Percentiles rank a stretch among this genome's conserved stretches.
phyloP scores from a whole-genome alignment of 345 rosid genomes.

The Aquilaria sinensis region DNA sequence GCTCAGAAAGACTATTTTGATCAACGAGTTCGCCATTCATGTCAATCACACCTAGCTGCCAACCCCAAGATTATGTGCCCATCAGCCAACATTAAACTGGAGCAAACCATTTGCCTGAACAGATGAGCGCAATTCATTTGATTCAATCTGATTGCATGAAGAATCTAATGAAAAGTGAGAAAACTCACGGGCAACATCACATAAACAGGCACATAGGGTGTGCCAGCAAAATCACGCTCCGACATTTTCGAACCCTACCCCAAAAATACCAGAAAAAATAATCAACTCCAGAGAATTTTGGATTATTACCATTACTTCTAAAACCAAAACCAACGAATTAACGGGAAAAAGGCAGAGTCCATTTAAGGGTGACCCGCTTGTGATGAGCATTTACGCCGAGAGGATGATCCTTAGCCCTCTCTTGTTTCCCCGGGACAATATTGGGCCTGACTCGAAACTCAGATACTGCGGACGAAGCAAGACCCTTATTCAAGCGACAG shows the following conservation, averaged over 20 bases:
- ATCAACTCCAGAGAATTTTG: not conserved
- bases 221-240: conserved; percentile 83
- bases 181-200: conserved; percentile 88
- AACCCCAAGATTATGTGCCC: conserved; percentile 11
- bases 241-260: conserved; percentile 19
- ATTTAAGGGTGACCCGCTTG: conserved; percentile 22
- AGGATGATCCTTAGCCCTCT: conserved; percentile 19
- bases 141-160: not conserved
- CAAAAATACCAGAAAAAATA: conserved; percentile 20
- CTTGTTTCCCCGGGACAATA: conserved; percentile 17
- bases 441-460: conserved; percentile 11
- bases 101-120: not conserved
- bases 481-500: conserved; percentile 18
- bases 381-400: conserved; percentile 17
- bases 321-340: not conserved
- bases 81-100: not conserved
- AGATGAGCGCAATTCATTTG: no score
- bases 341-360: not conserved
- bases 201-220: conserved; percentile 75
- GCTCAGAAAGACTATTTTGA: conserved; percentile 53
- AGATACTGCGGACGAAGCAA: conserved; percentile 11
- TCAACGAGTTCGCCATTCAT: conserved; percentile 69
- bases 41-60: conserved; percentile 70
- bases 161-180: not conserved
- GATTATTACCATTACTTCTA: not conserved